Conservation (phyloP, 441 rosid species). For the Croton laevigatus region DNA sequence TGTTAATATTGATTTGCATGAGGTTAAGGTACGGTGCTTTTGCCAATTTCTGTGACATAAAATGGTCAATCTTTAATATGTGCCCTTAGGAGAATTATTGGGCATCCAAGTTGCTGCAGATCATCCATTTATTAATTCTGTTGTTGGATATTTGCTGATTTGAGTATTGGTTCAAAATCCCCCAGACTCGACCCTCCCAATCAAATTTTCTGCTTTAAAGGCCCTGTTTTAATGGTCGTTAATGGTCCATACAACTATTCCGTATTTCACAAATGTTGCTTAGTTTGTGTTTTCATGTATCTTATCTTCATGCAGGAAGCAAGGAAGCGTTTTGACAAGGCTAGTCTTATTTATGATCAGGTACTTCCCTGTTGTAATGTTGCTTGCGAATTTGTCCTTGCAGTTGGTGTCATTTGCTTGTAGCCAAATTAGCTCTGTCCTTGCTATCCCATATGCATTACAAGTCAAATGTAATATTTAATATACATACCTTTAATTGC, state of each 20-base stretch:
- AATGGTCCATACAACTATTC: too few species aligned
- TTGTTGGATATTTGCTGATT: not conserved
- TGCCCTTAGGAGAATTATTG: not conserved
- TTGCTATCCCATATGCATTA: not conserved
- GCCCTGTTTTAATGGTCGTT: not conserved
- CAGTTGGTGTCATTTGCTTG: slow-evolving; percentile 9
- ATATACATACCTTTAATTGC: not conserved
- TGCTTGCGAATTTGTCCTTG: slow-evolving; percentile 13
- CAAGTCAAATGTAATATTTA: not conserved
- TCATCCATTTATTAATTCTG: not conserved
- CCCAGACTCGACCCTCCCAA: not conserved
- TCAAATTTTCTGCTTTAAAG: not conserved
- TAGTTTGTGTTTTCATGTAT: slow-evolving; percentile 27
- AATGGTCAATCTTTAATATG: not conserved
- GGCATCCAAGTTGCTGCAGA: not conserved
- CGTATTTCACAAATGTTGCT: not conserved
- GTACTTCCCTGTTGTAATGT: slow-evolving; percentile 30
- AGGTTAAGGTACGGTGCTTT: slow-evolving; percentile 75
- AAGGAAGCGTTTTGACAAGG: slow-evolving; percentile 95
- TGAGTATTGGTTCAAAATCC: not conserved
- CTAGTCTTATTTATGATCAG: slow-evolving; percentile 96
- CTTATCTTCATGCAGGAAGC: slow-evolving; percentile 75
- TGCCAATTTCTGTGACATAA: slow-evolving; percentile 19
- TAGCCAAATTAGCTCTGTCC: not conserved
- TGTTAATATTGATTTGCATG: slow-evolving; percentile 85